Percentiles rank a stretch among this genome's conserved stretches.
Conservation (phyloP, 257 asterid genomes). For the Solanum gracilifrons region DNA sequence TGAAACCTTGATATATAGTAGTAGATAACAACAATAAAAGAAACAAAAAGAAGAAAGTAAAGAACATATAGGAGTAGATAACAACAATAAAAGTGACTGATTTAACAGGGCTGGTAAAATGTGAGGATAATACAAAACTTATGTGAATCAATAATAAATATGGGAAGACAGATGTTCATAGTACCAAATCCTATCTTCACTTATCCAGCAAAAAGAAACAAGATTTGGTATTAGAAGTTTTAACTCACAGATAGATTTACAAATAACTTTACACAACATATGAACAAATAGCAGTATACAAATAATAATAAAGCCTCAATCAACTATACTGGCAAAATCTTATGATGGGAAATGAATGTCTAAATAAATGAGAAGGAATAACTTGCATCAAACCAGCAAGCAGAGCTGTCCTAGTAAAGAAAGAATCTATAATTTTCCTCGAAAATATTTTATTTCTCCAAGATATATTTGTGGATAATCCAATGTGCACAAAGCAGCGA, state of each 20-base stretch:
- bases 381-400: background rate
- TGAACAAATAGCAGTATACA: background rate
- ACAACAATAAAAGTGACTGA: background rate
- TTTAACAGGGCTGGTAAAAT: background rate
- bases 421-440: background rate
- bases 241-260: background rate
- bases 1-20: background rate
- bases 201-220: background rate
- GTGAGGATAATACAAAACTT: background rate
- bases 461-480: background rate
- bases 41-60: background rate
- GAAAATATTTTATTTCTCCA: background rate
- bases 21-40: no score
- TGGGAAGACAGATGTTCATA: background rate
- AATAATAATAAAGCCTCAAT: background rate
- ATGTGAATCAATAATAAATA: background rate
- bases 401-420: background rate
- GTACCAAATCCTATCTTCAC: background rate
- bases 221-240: background rate
- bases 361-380: background rate
- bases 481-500: background rate
- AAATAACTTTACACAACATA: conserved; percentile 1
- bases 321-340: background rate
- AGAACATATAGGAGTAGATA: background rate
- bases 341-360: conserved; percentile 3